Conservation (phyloP, 768 basidiomycete species). For the Glaciozyma antarctica region DNA sequence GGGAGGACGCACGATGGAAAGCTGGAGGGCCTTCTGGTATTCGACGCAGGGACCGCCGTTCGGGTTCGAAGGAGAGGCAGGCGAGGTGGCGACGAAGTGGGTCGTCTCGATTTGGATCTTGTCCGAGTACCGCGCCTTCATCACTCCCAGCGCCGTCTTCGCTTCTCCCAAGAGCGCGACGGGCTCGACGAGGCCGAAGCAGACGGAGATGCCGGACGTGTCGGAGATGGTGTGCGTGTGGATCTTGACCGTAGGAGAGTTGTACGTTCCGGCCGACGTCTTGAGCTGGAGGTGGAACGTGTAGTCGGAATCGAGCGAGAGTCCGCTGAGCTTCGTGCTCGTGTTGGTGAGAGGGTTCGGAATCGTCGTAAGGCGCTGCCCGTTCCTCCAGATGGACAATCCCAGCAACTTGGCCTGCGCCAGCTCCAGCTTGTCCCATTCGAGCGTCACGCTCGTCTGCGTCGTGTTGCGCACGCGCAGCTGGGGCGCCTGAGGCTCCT, state of each 20-base stretch:
- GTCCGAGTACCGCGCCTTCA: constrained; percentile 83
- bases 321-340: constrained; percentile 47
- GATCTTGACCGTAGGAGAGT: constrained; percentile 70
- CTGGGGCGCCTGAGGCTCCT: constrained; percentile 60
- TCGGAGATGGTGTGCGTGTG: constrained; percentile 90
- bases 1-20: constrained; percentile 52
- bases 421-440: constrained; percentile 80
- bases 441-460: constrained; percentile 90
- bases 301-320: constrained; percentile 55
- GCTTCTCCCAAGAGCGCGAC: constrained; percentile 64
- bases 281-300: constrained; percentile 87
- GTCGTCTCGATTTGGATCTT: constrained; percentile 96
- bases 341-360: constrained; percentile 73
- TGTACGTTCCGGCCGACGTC: constrained; percentile 82
- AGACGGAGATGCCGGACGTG: constrained; percentile 87
- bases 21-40: constrained; percentile 87
- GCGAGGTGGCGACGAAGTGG: constrained; percentile 59
- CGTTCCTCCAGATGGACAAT: constrained; percentile 86
- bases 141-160: constrained; percentile 67
- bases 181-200: constrained; percentile 83
- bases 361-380: constrained; percentile 74
- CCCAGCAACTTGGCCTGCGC: constrained; percentile 78
- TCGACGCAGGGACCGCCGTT: constrained; percentile 60
- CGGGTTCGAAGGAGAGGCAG: constrained; percentile 4
- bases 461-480: constrained; percentile 87